Percentiles rank a stretch among this genome's conserved stretches.
Conservation (phyloP, 371 early-diverging fungal species). For the Mortierella sp. region DNA sequence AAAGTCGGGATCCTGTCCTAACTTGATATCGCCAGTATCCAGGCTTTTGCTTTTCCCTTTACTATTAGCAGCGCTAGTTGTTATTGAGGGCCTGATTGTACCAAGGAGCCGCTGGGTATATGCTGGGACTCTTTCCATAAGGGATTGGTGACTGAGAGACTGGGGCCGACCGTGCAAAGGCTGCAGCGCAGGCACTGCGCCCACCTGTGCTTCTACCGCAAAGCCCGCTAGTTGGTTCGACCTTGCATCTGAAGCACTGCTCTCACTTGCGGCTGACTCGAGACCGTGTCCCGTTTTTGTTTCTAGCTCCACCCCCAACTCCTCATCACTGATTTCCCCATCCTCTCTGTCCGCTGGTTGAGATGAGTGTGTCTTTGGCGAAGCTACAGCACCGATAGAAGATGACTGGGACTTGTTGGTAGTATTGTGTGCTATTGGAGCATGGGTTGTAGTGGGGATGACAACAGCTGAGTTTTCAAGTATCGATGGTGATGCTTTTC, state of each 20-base stretch:
- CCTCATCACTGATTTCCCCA: conserved; percentile 50
- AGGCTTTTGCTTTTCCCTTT: conserved; percentile 8
- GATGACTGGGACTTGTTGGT: not conserved
- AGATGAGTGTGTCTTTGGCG: not conserved
- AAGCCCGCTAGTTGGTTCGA: not conserved
- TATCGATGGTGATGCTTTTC: not conserved
- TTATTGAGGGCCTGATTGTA: not conserved
- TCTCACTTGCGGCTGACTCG: not conserved
- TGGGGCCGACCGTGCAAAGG: not conserved
- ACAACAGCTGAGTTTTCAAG: not conserved
- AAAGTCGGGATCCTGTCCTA: conserved; percentile 19
- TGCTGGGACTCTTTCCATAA: not conserved
- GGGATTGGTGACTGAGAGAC: not conserved
- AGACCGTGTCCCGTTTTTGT: not conserved
- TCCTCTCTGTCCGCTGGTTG: conserved; percentile 29
- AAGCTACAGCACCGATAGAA: not conserved
- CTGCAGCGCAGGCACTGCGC: not conserved
- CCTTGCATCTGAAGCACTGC: not conserved
- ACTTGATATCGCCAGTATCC: not conserved
- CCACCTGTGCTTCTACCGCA: not conserved
- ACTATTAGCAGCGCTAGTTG: not conserved
- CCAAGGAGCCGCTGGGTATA: not conserved
- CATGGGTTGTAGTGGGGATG: not conserved
- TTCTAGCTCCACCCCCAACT: not conserved
- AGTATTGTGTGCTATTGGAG: not conserved